These are phyloP conservation scores for Tritrichomonas musculus DNA, from an alignment of 208 protist species.

Conservation along the genomic window DNA sequence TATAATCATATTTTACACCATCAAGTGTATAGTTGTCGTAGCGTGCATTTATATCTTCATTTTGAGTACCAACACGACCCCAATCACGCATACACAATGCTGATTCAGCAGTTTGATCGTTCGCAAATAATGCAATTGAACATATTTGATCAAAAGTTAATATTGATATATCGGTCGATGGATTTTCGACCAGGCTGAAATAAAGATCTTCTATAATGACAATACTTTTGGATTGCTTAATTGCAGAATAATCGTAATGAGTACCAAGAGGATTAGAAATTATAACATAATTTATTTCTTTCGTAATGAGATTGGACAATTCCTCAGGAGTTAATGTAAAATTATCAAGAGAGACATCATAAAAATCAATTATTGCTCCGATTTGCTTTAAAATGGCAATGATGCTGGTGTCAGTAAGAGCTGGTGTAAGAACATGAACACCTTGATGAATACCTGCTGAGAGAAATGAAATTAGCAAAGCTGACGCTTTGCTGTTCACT, in stretches of 20 bases:
- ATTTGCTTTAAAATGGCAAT: background rate
- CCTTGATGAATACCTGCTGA: background rate
- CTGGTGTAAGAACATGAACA: background rate
- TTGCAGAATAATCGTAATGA: background rate
- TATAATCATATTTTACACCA: background rate
- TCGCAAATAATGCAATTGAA: background rate
- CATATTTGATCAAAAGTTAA: background rate
- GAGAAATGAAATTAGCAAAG: background rate
- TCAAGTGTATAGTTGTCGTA: background rate
- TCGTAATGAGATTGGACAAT: background rate
- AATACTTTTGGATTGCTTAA: background rate
- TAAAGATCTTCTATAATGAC: background rate
- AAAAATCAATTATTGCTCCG: background rate
- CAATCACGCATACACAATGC: background rate
- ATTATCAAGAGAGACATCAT: background rate
- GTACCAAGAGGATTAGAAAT: background rate
- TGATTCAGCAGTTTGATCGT: background rate
- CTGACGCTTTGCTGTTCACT: background rate
- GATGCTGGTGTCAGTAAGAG: background rate
- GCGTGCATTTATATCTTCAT: background rate
- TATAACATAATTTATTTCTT: too few species aligned
- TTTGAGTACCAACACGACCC: constrained; percentile 7
- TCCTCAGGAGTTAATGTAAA: background rate
- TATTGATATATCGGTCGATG: background rate
- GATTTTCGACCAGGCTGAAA: background rate